Base-by-base conservation (phyloP, 2,329 filamentous ascomycete genomes). In the Aspergillus unguis region DNA sequence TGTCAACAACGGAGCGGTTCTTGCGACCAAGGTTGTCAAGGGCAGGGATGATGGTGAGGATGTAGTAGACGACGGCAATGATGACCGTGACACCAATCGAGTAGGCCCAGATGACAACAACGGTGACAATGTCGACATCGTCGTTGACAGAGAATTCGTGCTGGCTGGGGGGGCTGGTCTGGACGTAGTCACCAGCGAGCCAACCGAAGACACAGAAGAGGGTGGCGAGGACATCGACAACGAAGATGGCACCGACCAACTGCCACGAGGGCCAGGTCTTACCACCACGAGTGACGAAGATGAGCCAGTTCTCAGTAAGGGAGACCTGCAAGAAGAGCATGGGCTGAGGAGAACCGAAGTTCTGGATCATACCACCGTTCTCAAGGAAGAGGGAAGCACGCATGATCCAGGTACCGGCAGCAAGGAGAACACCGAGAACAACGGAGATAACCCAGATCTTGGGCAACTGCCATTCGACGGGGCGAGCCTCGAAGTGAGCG, bases 271-370 rank as follows among this genome's bases (percentile, higher is more conserved):
- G 87, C 77, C 82, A 86, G 28, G 87, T 90, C 73, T 84, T 80
- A 62, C 82, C 84, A 67, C 87, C 90, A 83, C 90, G 90, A 65
- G 90, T 95, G 76, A 95, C 92, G 82, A 95, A 95, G 77, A 95
- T 95, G 54, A 95, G 84, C 90, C 90, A 95, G 81, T 95, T 95
- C 83, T 95, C 90, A 64, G 90, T 92, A 56, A 95, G 84, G 23
- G 89, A 91, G 75, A 95, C 86, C 79, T 95, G 85, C 38, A 95
- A 85, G 86, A 95, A 95, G 71, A 95, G 79, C 54, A 90, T 85
- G 65, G 87, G 85, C 75, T 90, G 86, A 58, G 88, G 80, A 63
- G 83, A 84, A 69, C 86, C 87, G 65, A 82, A 90, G 76, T 87
- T 86, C 75, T 88, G 80, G 65, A 90, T 83, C 65, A 90, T 78